Evolutionary conservation across 106 monocot genomes (phyloP), one percentile per base, ranked within the genome.

Genomic region (Dendrobium chrysotoxum): DNA sequence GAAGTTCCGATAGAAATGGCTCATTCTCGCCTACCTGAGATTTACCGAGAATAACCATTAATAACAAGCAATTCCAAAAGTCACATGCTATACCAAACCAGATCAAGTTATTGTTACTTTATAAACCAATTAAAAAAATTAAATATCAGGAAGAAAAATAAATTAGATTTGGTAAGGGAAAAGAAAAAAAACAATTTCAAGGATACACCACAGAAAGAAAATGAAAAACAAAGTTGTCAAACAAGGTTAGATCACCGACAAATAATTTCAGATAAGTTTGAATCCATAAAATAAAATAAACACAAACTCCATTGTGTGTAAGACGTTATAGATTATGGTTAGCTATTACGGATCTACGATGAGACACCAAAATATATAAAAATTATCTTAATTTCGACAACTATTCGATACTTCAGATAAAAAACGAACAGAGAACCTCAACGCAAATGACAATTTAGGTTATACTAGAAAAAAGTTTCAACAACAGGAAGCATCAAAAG

Each of bases 1-100:
- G 78, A 46, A 99, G 93, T 74, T 99, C 99, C 47, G 93, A 95
- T 18, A 99, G 86, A 84, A 99, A 99, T 28, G 99, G 99, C 64
- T 99, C 99, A 68, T 90, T 99, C 67, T 99, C 99, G 4, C 95
- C 95, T 16, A 99, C 86, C 99, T 99, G 81, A 45, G 77, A 79
- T 11, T 31, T 16, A 40, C 76, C 28, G 40, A 80, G 72, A 40
- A 54, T 20, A 38, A 12, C 41, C 5, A 25, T 57, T 45, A 40
- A 54, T 26, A 26, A 78, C 39, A 78, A 77, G 75, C 0, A 67
- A 7, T 16, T 42, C 4, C 9, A 68, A 31, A 30, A 68, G 30
- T 57, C 25, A 68, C 26, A 10, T 65, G 26, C 25, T 23, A 31
- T 70, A 70, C 3, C 25, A 70, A 31, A 4, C 64, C 11, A 13